Conservation (phyloP, 805 yeast genomes). For the Wickerhamia fluorescens region DNA sequence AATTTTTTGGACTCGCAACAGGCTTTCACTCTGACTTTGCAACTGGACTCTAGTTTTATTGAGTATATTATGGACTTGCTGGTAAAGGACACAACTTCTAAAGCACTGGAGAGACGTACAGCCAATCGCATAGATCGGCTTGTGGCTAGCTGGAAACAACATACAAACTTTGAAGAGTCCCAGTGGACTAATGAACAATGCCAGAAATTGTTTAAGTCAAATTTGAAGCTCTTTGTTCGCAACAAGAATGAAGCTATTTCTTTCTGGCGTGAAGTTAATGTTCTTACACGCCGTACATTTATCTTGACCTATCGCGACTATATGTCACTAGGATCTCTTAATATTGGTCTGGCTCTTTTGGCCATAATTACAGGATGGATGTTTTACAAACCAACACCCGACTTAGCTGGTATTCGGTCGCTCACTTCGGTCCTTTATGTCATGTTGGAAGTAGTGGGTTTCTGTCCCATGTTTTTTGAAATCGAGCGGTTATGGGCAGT, state of each 20-base stretch:
- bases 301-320: slow-evolving; percentile 27
- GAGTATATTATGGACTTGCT: slow-evolving; percentile 32
- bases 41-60: slow-evolving; percentile 11
- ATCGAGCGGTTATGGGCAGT: slow-evolving; percentile 30
- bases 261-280: slow-evolving; percentile 19
- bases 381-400: slow-evolving; percentile 55
- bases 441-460: slow-evolving; percentile 33
- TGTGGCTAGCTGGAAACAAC: slow-evolving; percentile 19
- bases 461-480: slow-evolving; percentile 34
- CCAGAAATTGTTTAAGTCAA: slow-evolving; percentile 9
- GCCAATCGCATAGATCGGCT: slow-evolving; percentile 17
- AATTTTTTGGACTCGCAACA: slow-evolving; percentile 7
- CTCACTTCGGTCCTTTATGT: slow-evolving; percentile 31
- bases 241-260: slow-evolving; percentile 16
- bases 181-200: slow-evolving; percentile 1
- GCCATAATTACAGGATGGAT: slow-evolving; percentile 73
- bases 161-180: slow-evolving; percentile 9
- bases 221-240: slow-evolving; percentile 12
- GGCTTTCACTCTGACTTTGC: not conserved
- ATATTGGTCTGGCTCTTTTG: slow-evolving; percentile 38
- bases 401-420: slow-evolving; percentile 61
- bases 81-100: slow-evolving; percentile 26
- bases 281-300: slow-evolving; percentile 30
- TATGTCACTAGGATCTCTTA: slow-evolving; percentile 25
- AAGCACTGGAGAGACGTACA: slow-evolving; percentile 16